Evolutionary conservation across 495 filamentous ascomycete species (phyloP), one percentile per base, ranked within the genome.

Genomic region (Podospora pseudoanserina): DNA sequence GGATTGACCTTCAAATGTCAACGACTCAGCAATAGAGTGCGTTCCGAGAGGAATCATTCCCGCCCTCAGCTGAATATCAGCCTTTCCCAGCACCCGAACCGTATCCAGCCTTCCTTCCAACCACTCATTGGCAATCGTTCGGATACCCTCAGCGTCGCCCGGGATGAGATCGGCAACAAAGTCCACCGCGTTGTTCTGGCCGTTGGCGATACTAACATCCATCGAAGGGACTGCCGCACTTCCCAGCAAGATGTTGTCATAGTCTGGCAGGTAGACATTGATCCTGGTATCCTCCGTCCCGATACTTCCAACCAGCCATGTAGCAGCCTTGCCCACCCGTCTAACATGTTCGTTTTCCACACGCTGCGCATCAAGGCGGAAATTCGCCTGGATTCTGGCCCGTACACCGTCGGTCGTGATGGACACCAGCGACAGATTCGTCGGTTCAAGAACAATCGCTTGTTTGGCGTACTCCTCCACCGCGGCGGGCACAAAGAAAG

Each of bases 51-150:
- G 78, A 69, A 97, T 80, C 56, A 95, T 80, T 3, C 95, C 94
- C 32, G 92, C 89, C 77, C 89, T 92, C 11, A 97, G 73, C 30
- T 81, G 80, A 28, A 98, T 73, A 61, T 86, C 81, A 34, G 91
- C 87, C 73, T 86, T 89, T 15, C 91, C 94, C 62, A 86, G 82
- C 3, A 98, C 75, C 62, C 83, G 85, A 39, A 98, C 76, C 62
- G 82, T 79, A 2, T 85, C 85, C 62, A 99, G 76, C 64, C 84
- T 87, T 39, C 94, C 94, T 20, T 91, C 86, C 65, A 99, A 72
- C 89, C 92, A 99, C 75, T 97, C 92, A 70, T 92, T 88, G 19
- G 92, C 92, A 66, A 98, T 85, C n/a, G 82, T 83, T 58, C 91
- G 88, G 63, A 97, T 86, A 9, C 88, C 90, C 67, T 91, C 88